A percentile compares a stretch with the other conserved stretches of the same genome.
These are phyloP conservation scores for Clonostachys rosea DNA, from an alignment of 2,329 filamentous ascomycete genomes.

Conservation along the genomic window DNA sequence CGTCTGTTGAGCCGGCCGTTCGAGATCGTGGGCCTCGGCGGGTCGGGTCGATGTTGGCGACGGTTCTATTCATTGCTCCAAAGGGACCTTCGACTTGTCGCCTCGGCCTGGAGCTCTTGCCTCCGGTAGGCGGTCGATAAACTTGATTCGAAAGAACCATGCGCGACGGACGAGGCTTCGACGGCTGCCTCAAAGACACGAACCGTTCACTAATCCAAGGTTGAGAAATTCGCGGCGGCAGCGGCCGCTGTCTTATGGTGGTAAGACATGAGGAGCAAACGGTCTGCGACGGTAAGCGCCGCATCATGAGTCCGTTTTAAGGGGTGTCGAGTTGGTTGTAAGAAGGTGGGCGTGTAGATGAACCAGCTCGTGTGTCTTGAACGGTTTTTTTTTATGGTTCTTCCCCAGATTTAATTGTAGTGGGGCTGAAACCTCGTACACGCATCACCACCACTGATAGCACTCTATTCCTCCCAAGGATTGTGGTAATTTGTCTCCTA, in stretches of 20 bases:
- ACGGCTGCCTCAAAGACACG: slow-evolving; percentile 16
- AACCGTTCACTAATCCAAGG: slow-evolving; percentile 27
- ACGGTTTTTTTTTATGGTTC: not conserved
- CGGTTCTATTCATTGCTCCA: slow-evolving; percentile 50
- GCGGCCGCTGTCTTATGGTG: not conserved
- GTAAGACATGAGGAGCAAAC: slow-evolving; percentile 14
- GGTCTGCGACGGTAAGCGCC: slow-evolving; percentile 1
- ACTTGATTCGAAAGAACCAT: slow-evolving; percentile 56
- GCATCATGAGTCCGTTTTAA: not conserved
- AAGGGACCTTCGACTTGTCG: slow-evolving; percentile 40
- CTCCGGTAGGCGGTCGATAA: slow-evolving; percentile 29
- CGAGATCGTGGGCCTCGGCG: slow-evolving; percentile 3
- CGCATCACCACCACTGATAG: not conserved
- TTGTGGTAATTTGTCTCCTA: no score
- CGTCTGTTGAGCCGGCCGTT: slow-evolving; percentile 7
- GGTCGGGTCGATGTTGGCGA: slow-evolving; percentile 29
- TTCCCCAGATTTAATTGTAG: not conserved
- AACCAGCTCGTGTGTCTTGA: not conserved
- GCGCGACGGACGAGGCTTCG: slow-evolving; percentile 36
- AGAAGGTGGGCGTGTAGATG: no score
- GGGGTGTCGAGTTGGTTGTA: no score
- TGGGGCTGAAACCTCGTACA: not conserved
- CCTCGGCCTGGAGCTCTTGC: slow-evolving; percentile 8
- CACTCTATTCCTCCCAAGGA: not conserved
- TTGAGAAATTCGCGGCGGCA: slow-evolving; percentile 10